These are phyloP conservation scores for Backusella tarrabulga DNA, from an alignment of 192 early-diverging fungal species.

Conservation along the genomic window DNA sequence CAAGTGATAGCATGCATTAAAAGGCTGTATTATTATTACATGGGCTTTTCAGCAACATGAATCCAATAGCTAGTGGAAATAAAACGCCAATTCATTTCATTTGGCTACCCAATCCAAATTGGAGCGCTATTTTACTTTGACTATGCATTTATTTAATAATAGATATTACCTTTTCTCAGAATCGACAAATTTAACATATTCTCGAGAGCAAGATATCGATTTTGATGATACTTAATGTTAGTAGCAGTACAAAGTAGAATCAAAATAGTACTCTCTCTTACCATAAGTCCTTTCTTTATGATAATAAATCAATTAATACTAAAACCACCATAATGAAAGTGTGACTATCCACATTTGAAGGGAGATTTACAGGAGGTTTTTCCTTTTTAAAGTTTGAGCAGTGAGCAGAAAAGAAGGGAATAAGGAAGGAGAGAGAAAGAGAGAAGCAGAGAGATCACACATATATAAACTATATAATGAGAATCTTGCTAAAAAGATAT, in stretches of 20 bases:
- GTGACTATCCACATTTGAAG: background rate
- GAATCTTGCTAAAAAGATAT: background rate
- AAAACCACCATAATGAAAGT: background rate
- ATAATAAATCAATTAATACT: background rate
- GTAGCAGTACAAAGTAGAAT: too few species aligned
- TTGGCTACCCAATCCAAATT: too few species aligned
- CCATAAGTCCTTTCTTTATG: background rate
- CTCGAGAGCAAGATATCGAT: too few species aligned
- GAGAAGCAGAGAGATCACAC: background rate
- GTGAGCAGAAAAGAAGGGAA: background rate
- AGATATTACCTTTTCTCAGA: too few species aligned
- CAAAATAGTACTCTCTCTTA: background rate
- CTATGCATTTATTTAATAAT: too few species aligned
- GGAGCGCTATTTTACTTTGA: too few species aligned
- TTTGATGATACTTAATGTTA: too few species aligned
- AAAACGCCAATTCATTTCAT: too few species aligned
- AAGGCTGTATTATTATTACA: background rate
- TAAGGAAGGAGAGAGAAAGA: background rate
- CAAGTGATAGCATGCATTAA: background rate
- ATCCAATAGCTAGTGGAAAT: too few species aligned
- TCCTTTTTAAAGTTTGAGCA: background rate
- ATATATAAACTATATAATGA: background rate
- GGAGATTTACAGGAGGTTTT: slow-evolving; percentile 7
- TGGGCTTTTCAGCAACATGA: background rate
- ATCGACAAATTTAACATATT: too few species aligned